A percentile compares a stretch with the other conserved stretches of the same genome.
These are phyloP conservation scores for Fragaria vesca DNA, from an alignment of 306 rosid species.

Conservation along the genomic window DNA sequence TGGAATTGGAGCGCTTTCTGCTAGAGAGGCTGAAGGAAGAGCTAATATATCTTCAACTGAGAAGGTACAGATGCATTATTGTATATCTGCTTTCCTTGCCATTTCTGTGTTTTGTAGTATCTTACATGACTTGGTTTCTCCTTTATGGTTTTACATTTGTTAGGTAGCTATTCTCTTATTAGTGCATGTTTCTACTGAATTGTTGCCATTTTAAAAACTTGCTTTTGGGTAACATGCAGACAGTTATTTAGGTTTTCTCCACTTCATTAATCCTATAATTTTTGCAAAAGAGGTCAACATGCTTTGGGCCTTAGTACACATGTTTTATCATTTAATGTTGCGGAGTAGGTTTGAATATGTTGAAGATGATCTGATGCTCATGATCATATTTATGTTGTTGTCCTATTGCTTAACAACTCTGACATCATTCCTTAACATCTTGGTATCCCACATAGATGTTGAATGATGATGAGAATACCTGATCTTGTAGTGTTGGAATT, in stretches of 20 bases:
- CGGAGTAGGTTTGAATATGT: not conserved
- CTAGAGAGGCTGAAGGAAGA: constrained; percentile 96
- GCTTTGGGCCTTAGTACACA: not conserved
- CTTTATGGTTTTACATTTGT: not conserved
- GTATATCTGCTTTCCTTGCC: constrained; percentile 14
- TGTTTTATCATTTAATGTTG: not conserved
- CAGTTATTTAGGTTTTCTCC: not conserved
- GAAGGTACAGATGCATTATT: constrained; percentile 53
- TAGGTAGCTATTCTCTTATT: not conserved
- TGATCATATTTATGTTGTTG: not conserved
- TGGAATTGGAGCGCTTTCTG: constrained; percentile 90
- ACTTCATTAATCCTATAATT: not conserved
- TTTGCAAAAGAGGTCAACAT: not conserved
- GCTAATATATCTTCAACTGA: constrained; percentile 84
- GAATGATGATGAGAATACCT: not conserved
- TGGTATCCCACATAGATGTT: not conserved
- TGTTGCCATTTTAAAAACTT: not conserved
- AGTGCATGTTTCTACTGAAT: not conserved
- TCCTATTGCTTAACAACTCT: not conserved
- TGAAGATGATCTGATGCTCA: not conserved
- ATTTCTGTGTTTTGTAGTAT: not conserved
- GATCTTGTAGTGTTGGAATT: not conserved
- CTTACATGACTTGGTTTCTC: not conserved
- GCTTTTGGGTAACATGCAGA: not conserved
- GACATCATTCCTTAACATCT: not conserved